phyloP scores from a whole-genome alignment of 768 basidiomycete species.

The Inosperma sp. region DNA sequence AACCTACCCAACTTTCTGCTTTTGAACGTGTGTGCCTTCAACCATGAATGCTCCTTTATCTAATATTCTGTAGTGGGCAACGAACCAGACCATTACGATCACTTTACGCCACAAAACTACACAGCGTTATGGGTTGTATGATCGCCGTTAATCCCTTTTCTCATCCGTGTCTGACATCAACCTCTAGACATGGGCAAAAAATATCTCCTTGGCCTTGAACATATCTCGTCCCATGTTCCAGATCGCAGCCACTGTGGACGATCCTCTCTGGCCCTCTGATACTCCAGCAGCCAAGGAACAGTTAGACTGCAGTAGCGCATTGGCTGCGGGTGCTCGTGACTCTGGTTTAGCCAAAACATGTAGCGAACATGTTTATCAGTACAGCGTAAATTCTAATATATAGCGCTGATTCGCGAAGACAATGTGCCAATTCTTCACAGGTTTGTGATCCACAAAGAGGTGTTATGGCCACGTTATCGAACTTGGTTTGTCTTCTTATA shows the following conservation, averaged over 20 bases:
- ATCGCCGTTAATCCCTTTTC: not conserved
- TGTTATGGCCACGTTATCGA: slow-evolving; percentile 45
- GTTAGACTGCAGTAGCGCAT: slow-evolving; percentile 46
- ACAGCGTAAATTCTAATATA: slow-evolving; percentile 34
- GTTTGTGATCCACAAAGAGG: slow-evolving; percentile 41
- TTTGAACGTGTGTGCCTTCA: slow-evolving; percentile 40
- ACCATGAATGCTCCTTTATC: not conserved
- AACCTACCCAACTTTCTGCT: slow-evolving; percentile 33
- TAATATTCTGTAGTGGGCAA: slow-evolving; percentile 42
- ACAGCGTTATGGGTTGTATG: slow-evolving; percentile 42
- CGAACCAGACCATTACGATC: slow-evolving; percentile 49
- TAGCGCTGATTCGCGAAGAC: not conserved
- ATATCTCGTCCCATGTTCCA: slow-evolving; percentile 41
- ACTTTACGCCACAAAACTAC: slow-evolving; percentile 42
- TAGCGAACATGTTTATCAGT: slow-evolving; percentile 54
- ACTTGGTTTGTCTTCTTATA: too few relatives aligned
- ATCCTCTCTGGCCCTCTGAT: slow-evolving; percentile 50
- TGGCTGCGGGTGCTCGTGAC: slow-evolving; percentile 42
- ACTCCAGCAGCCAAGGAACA: slow-evolving; percentile 39
- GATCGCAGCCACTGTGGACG: slow-evolving; percentile 46
- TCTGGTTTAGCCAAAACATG: slow-evolving; percentile 42
- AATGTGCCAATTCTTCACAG: slow-evolving; percentile 15
- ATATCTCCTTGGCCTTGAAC: slow-evolving; percentile 39
- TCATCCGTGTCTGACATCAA: not conserved
- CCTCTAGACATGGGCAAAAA: slow-evolving; percentile 44